phyloP scores from a whole-genome alignment of 1,284 basidiomycete species.

The Papiliotrema nemorosa region DNA sequence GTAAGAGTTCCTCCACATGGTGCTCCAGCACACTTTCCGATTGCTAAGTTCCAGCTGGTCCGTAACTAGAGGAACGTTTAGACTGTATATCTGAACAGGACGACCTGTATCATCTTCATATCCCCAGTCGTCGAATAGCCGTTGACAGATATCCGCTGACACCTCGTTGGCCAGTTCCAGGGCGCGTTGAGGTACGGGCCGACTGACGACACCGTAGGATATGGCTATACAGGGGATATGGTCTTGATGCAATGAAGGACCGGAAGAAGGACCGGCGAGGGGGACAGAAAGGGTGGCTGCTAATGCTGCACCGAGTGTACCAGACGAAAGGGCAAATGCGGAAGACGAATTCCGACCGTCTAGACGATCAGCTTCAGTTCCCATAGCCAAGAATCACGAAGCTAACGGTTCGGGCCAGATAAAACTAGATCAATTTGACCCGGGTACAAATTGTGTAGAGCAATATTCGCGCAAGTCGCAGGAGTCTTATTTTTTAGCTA shows the following conservation, averaged over 20 bases:
- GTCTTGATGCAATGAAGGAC: conserved; percentile 23
- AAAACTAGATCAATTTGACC: conserved; percentile 74
- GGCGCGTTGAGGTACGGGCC: conserved; percentile 62
- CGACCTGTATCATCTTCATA: conserved; percentile 48
- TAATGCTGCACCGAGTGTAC: conserved; percentile 84
- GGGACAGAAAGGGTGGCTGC: conserved; percentile 80
- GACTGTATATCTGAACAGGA: conserved; percentile 40
- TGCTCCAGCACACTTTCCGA: conserved; percentile 43
- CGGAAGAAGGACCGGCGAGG: conserved; percentile 67
- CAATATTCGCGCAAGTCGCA: conserved; percentile 85
- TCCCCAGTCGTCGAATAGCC: conserved; percentile 80
- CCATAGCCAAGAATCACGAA: not conserved
- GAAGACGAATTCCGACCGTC: conserved; percentile 75
- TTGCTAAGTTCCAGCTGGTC: conserved; percentile 27
- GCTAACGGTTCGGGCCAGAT: conserved; percentile 51
- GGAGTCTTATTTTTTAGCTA: conserved; percentile 60
- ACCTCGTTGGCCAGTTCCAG: conserved; percentile 68
- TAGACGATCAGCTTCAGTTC: conserved; percentile 12
- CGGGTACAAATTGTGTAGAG: conserved; percentile 78
- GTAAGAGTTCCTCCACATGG: conserved; percentile 48
- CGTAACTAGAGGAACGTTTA: conserved; percentile 48
- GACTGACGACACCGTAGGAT: conserved; percentile 75
- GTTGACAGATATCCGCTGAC: conserved; percentile 62
- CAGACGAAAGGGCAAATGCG: conserved; percentile 80
- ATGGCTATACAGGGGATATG: conserved; percentile 65